phyloP scores from a whole-genome alignment of 1,284 basidiomycete species.

The Termitomyces sp. region DNA sequence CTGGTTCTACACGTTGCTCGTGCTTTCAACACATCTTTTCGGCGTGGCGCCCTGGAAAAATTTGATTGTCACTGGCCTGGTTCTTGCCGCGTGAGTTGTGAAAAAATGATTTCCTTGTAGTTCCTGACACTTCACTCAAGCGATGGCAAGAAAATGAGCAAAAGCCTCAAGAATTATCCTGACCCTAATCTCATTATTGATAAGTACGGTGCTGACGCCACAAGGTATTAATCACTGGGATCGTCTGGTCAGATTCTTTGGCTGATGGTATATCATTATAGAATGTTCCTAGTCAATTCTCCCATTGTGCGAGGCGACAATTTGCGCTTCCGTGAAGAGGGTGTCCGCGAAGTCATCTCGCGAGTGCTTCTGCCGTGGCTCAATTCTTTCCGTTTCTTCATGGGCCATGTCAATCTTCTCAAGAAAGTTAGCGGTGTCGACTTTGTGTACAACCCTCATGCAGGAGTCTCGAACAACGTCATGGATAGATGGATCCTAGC shows the following conservation, averaged over 20 bases:
- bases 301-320: conserved; percentile 98
- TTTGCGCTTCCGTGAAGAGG: conserved; percentile 96
- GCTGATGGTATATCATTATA: conserved; percentile 23
- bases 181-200: conserved; percentile 91
- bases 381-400: conserved; percentile 98
- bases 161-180: conserved; percentile 97
- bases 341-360: conserved; percentile 94
- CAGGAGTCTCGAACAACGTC: conserved; percentile 84
- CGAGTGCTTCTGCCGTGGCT: conserved; percentile 98
- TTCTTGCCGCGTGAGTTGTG: conserved; percentile 79
- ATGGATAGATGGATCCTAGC: conserved; percentile 99
- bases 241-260: background rate
- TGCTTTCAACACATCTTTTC: conserved; percentile 93
- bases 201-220: conserved; percentile 93
- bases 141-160: conserved; percentile 99
- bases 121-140: conserved; percentile 32
- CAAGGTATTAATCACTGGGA: conserved; percentile 52
- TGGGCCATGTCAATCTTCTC: conserved; percentile 88
- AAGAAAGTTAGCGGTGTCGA: conserved; percentile 79
- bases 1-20: conserved; percentile 99
- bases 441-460: conserved; percentile 87
- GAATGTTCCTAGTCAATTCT: conserved; percentile 98
- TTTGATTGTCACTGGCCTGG: conserved; percentile 92
- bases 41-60: conserved; percentile 97
- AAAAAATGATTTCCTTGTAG: background rate